Base-by-base conservation (phyloP, 352 stramenopile species). In the Phytophthora idaei region DNA sequence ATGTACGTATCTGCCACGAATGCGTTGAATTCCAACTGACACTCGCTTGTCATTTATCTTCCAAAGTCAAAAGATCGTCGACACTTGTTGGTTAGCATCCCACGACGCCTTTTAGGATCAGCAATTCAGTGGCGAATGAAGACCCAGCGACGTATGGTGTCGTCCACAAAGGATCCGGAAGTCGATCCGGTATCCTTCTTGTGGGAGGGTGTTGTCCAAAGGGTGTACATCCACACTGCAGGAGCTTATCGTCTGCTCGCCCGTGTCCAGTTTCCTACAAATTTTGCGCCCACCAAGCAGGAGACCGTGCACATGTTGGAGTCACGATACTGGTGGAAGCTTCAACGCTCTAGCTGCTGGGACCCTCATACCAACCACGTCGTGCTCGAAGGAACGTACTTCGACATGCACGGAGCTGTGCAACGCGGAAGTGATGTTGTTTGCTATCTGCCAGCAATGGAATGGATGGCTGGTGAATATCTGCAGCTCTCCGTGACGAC, bases 401-500 rank as follows among this genome's bases (percentile, higher is more conserved):
- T 57, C 34, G 53, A 59, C 41, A 47, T 78, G 53, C 29, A 65
- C 15, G 59, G 50, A 42, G 36, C n/a, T 21, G 59, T 67, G 11
- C 31, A 69, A 31, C 64, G 68, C 46, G 37, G 27, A 14, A 25
- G 36, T 5, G 55, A 76, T 10, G 9, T 76, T 7, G 49, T 66
- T 39, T 78, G 74, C 37, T 62, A 66, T 5, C 44, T 71, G 28
- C 61, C 67, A 37, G 15, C 55, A 27, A 64, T 64, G 44, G 54
- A 76, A 12, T 76, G 67, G 59, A 62, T 76, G 34, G 51, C 58
- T 15, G 68, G 71, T 14, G 62, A 79, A 44, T 72, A 70, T 14
- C 27, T 76, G 12, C 65, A 73, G 32, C 41, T 73, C 42, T 61
- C 52, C 17, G 52, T 57, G 46, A 50, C 42, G 15, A 44, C 53